Base-by-base conservation (phyloP, 2,329 filamentous ascomycete species). In the Hypoxylon sp. region DNA sequence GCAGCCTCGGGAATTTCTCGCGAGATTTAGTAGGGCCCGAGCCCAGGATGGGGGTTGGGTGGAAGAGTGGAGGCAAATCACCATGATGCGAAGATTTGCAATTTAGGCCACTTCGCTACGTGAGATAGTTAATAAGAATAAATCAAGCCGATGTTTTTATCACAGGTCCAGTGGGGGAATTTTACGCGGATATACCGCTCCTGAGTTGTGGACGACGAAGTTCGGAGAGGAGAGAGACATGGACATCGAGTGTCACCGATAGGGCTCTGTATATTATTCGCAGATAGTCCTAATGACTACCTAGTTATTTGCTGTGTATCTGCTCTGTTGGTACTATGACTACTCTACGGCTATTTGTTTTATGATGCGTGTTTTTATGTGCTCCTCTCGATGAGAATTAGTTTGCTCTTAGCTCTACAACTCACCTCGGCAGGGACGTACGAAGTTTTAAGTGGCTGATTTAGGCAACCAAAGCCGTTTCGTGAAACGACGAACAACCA, bases 191-290 rank as follows among this genome's bases (percentile, higher is more conserved):
- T 55, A 60, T 57, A 59, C 55, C 57, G 49, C 48, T 53, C n/a
- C 58, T 63, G 47, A 50, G 41, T 60, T 55, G 51, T 41, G 34
- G 9, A 52, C 46, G 51, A 56, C 57, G 55, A n/a, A 62, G 57
- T 61, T 60, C 51, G 53, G 50, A 59, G 59, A n/a, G n/a, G n/a
- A 64, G 57, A 63, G 60, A 60, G 58, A 52, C 57, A 52, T 61
- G 61, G 57, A 61, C 58, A 63, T 59, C 41, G 51, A 55, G 57
- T 55, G 50, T 63, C 52, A 57, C 53, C 55, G 55, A 55, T 41
- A 57, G 56, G 56, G 60, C 57, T 65, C 63, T 69, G 66, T 69
- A 69, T 62, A 69, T 68, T 68, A 67, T 67, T 68, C 61, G n/a
- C n/a, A 64, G 60, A 63, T 67, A 66, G 64, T 67, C 65, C 63